Evolutionary conservation across 164 flowering plant species (phyloP), one percentile per base, ranked within the genome.

Genomic region (Macadamia integrifolia): DNA sequence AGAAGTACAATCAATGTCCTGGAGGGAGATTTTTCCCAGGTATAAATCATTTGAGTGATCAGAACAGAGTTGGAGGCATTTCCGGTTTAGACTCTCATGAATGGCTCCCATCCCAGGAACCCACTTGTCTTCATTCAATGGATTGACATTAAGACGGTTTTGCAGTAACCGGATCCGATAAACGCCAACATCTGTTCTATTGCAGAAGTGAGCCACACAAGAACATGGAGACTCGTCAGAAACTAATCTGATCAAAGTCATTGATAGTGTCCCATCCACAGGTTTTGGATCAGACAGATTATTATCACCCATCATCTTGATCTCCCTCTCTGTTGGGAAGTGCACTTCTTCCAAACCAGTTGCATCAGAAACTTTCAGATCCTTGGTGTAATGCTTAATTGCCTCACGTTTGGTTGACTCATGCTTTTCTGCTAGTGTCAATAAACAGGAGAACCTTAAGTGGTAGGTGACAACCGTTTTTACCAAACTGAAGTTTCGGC

Each of bases 371-470:
- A 82, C 83, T 75, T 86, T 87, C 80, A 94, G 72, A 84, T 94
- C 97, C 77, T 94, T 94, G 0, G 86, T 78, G 76, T 75, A 94
- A 78, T 90, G 96, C 71, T 77, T 85, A 8, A 94, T 89, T n/a
- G 91, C 82, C 72, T 92, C 89, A 0, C 28, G 75, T 77, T 94
- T 94, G 9, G 90, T 88, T 31, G 99, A 82, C 63, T 83, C 92
- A 71, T 90, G 97, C 75, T 92, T 92, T 67, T 94, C 92, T 32
- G 98, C 97, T 65, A 94, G 75, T 23, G 98, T 92, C 80, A 94
- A 79, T 58, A 94, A 79, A 72, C 98, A 92, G 7, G 98, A 94
- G 80, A 92, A 94, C 73, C 96, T 80, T 46, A 92, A 68, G 74
- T 92, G 99, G 77, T 94, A 94, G 68, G 80, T 78, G 17, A 94